Evolutionary conservation across 1,284 basidiomycete species (phyloP), one percentile per base, ranked within the genome.

Genomic region (Cerrena zonata): DNA sequence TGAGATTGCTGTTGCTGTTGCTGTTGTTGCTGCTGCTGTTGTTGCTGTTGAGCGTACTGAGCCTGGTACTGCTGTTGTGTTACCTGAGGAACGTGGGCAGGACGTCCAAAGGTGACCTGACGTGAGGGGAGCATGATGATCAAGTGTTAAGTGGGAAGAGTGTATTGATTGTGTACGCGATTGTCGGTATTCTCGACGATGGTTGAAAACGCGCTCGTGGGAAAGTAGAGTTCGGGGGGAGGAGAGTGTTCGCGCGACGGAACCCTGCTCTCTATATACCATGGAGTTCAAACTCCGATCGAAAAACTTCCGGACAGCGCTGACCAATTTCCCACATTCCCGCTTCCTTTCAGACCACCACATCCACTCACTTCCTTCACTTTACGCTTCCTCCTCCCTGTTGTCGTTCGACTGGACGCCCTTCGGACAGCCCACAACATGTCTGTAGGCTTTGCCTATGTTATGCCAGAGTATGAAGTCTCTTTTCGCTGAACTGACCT

Each of bases 81-180:
- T 7, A 55, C 49, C n/a, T 52, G 62, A 45, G 59, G 62, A 45
- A 63, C 62, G 45, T 65, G 63, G 52, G 77, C 79, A 45, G 83
- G 71, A 53, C 85, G 78, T 54, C 82, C 84, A 65, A 89, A 87
- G 45, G 79, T 86, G 59, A 89, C 77, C 62, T 84, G 86, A 61
- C 86, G 86, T 55, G 86, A 78, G 55, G 85, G 85, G 52, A 89
- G 74, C 37, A 82, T 79, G 21, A 24, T 23, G 47, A 30, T 41
- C n/a, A 41, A 45, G 44, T 15, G 15, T 38, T 45, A 41, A 27
- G 19, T 30, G 18, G 25, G 22, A 24, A 23, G 22, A 23, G 13
- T 34, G 25, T 45, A 34, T n/a, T n/a, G n/a, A n/a, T n/a, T n/a
- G n/a, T n/a, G n/a, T n/a, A n/a, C n/a, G n/a, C n/a, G n/a, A n/a